Evolutionary conservation across 805 yeast species (phyloP), one percentile per base, ranked within the genome.

Genomic region (Myxozyma neotropica): DNA sequence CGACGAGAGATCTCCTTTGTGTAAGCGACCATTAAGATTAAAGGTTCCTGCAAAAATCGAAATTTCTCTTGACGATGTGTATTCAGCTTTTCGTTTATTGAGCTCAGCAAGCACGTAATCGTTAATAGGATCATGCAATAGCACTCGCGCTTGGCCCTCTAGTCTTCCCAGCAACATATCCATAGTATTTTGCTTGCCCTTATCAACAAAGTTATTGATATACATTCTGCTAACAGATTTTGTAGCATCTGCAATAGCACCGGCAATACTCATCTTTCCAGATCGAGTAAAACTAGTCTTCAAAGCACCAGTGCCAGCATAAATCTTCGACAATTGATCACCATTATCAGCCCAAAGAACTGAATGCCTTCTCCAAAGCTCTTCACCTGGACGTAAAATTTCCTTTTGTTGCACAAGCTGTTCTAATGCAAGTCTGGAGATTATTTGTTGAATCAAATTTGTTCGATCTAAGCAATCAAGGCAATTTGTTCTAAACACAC

Each of bases 261-360:
- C 97, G 0, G 98, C 98, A 55, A 94, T 75, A 45, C 93, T 90
- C 97, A 92, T 91, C 69, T 92, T 93, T 24, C 99, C 99, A 29
- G 89, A 86, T 71, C 99, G 82, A 1, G 98, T 89, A 70, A 88
- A 94, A 3, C 97, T 90, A 0, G 97, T 89, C 73, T 94, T 94
- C 63, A 94, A 78, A 0, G 99, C 99, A 61, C 96, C 96, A 0
- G 99, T 94, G 29, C 99, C 98, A 0, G 99, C 93, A 74, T 94
- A 94, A 17, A 94, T 93, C 71, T 89, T 95, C 1, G 97, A 89
- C 3, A 94, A 85, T 66, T 90, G 96, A 73, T 94, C 99, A 57
- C 99, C 99, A 73, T 94, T 94, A 72, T 94, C 97, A 1, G 99
- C 99, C 99, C 99, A 94, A 19, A 94, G 75, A 5, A 88, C 82